Base-by-base conservation (phyloP, 345 rosid genomes). In the Melaleuca alternifolia region DNA sequence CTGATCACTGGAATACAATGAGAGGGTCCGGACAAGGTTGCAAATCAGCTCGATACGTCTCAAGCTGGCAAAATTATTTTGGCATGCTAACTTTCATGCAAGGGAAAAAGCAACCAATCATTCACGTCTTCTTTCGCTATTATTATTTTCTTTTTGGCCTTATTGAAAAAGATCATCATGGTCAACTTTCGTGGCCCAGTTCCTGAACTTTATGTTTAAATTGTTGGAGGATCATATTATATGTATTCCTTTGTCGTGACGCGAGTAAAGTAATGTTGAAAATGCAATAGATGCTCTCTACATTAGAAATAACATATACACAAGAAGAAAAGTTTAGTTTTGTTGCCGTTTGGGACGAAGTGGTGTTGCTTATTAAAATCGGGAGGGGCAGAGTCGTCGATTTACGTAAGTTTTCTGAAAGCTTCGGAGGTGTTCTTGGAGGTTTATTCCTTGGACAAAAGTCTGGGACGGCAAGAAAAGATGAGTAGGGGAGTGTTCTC, bases 191-290 rank as follows among this genome's bases (percentile, higher is more conserved):
- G 23, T 33, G 77, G 20, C 3, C 23, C 0, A 1, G 3, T 15
- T 33, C 77, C 0, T 4, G 23, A 65, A 65, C 30, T 30, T 30
- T 15, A 62, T 0, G 23, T 3, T 30, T 30, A 30, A 62, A 62
- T 62, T 30, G 44, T 28, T 62, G 0, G 6, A 62, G 23, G 30
- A 62, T 15, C 0, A 62, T 30, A 62, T 16, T 30, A 30, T 6
- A 15, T 20, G 6, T 30, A 15, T 62, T 62, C 15, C 23, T 6
- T 41, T 15, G 21, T 62, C 10, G 76, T 3, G 23, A 30, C 6
- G 15, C n/a, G 41, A n/a, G 6, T 28, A n/a, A n/a, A 13, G n/a
- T n/a, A 59, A 59, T 0, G 0, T 59, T 8, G 30, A 41, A n/a
- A 59, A n/a, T 6, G 33, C 65, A 57, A 28, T 61, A 28, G 2